These are phyloP conservation scores for Penicillium digitatum DNA, from an alignment of 2,329 filamentous ascomycete genomes.

Conservation along the genomic window DNA sequence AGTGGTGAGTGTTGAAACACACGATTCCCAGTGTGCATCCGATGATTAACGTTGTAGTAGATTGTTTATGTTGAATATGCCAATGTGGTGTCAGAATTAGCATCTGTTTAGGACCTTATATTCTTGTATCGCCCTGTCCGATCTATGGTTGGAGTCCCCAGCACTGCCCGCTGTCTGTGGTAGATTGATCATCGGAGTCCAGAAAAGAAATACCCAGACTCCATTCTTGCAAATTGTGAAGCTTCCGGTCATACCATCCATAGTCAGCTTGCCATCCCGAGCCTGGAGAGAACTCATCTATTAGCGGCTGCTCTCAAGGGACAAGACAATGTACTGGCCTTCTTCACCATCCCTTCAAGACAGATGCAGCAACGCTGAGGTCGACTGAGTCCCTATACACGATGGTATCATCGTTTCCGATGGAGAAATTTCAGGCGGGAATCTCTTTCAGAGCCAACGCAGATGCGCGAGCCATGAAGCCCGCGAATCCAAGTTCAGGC, in stretches of 20 bases:
- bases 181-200: constrained; percentile 93
- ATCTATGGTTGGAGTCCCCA: constrained; percentile 14
- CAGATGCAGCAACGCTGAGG: constrained; percentile 86
- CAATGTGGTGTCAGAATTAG: constrained; percentile 8
- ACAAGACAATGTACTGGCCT: constrained; percentile 51
- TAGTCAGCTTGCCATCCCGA: constrained; percentile 86
- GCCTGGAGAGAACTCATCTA: constrained; percentile 51
- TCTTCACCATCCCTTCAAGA: constrained; percentile 91
- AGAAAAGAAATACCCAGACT: constrained; percentile 90
- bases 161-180: constrained; percentile 61
- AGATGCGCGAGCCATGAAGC: constrained; percentile 80
- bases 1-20: constrained; percentile 34
- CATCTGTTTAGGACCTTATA: constrained; percentile 7
- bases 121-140: constrained; percentile 15
- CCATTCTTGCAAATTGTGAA: constrained; percentile 95
- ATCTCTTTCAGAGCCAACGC: constrained; percentile 68
- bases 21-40: not conserved
- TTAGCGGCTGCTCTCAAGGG: not conserved
- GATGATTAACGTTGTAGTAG: not conserved
- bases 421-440: too few species aligned
- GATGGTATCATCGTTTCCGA: constrained; percentile 77
- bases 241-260: constrained; percentile 94
- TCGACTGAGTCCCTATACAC: constrained; percentile 96
- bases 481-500: constrained; percentile 97
- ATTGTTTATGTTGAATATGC: constrained; percentile 19